Base-by-base conservation (phyloP, 2,329 filamentous ascomycete genomes). In the Emmonsiellopsis sp. region DNA sequence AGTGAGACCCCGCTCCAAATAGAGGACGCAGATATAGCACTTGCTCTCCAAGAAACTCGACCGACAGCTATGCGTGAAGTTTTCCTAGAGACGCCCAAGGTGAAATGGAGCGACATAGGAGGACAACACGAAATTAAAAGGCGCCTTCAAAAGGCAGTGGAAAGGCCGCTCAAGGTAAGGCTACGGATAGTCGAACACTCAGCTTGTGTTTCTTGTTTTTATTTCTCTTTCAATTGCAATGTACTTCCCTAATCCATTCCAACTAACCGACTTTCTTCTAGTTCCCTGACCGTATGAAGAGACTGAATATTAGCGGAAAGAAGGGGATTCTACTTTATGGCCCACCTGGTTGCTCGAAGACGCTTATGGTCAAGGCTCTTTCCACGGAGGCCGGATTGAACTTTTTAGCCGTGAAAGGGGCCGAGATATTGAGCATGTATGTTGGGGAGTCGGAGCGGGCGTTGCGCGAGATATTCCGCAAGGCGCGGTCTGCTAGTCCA, bases 361-460 rank as follows among this genome's bases (percentile, higher is more conserved):
- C 92, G 0, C 81, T 96, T 66, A 89, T 84, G 0, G 92, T 92
- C 0, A 90, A 95, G 67, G 92, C 92, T 32, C 82, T 95, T 61
- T 92, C 92, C 13, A 95, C 89, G 6, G 90, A 94, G 68, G 88
- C 88, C 33, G 86, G 87, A 3, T 85, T 94, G 70, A 96, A 96
- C 68, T 96, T 96, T 75, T 85, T 96, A 65, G 86, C 90, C 7
- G 88, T 97, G 59, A 95, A 96, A 71, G 92, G 90, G 31, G 89
- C 89, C 37, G 92, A 96, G 70, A 80, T 96, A 10, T 83, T 95
- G 56, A 94, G 90, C 71, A 95, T 95, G 88, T 97, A 96, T 69
- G 91, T 97, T 14, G 92, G 92, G 56, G 92, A 97, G 68, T 92
- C 90, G 2, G 92, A 97, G 71, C 83, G 89, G 9, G 85, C 86